A percentile compares a stretch with the other conserved stretches of the same genome.
phyloP scores from a whole-genome alignment of 768 basidiomycete genomes.

The Russula compacta region DNA sequence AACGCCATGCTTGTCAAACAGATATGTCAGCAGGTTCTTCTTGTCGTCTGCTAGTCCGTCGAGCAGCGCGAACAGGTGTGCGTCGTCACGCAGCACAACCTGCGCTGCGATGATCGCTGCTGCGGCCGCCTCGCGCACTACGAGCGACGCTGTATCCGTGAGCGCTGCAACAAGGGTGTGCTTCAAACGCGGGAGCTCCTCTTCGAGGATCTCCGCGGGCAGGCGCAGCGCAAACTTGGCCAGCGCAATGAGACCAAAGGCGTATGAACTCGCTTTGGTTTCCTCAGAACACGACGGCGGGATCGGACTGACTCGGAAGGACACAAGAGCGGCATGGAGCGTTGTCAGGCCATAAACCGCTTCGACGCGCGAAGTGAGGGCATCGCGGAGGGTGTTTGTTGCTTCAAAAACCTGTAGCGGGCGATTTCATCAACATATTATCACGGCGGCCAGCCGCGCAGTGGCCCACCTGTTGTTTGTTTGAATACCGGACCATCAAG shows the following conservation, averaged over 20 bases:
- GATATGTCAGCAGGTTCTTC: constrained; percentile 81
- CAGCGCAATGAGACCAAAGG: constrained; percentile 76
- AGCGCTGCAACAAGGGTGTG: constrained; percentile 64
- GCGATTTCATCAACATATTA: neutral
- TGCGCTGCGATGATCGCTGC: constrained; percentile 79
- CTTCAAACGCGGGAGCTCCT: constrained; percentile 73
- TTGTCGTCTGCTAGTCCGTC: constrained; percentile 83
- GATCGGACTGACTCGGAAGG: constrained; percentile 48
- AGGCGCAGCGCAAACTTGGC: constrained; percentile 77
- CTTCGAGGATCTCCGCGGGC: constrained; percentile 77
- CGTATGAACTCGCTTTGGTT: constrained; percentile 57
- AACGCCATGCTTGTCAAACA: constrained; percentile 81
- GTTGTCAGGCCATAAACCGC: constrained; percentile 82
- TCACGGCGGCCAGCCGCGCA: neutral
- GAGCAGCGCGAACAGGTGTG: constrained; percentile 69
- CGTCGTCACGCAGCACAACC: constrained; percentile 72
- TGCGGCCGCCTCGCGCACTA: constrained; percentile 77
- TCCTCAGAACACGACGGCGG: constrained; percentile 38
- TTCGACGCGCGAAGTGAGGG: constrained; percentile 59
- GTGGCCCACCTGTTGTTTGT: constrained; percentile 52
- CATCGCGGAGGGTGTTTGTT: constrained; percentile 73
- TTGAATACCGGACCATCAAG: constrained; percentile 64
- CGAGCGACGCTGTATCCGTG: constrained; percentile 62
- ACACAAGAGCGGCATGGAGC: constrained; percentile 61
- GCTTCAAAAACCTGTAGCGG: constrained; percentile 64